These are phyloP conservation scores for Entomortierella beljakovae DNA, from an alignment of 192 early-diverging fungal species.

Conservation along the genomic window DNA sequence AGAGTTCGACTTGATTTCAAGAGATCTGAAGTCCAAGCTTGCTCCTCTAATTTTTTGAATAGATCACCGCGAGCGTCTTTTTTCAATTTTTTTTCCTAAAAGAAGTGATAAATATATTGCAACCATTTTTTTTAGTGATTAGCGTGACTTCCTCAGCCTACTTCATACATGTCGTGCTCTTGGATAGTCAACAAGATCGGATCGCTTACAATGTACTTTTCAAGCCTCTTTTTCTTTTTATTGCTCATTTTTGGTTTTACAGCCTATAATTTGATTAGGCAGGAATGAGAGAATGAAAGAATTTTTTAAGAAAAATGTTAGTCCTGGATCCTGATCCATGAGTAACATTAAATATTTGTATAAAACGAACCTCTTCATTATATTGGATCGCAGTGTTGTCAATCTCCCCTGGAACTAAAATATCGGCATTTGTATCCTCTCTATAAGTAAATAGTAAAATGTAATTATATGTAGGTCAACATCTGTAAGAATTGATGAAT, in stretches of 20 bases:
- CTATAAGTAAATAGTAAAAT: slow-evolving; percentile 3
- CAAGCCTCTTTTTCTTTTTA: slow-evolving; percentile 81
- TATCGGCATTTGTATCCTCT: slow-evolving; percentile 44
- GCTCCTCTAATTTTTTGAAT: slow-evolving; percentile 71
- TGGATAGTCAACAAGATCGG: too few relatives aligned
- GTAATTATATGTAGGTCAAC: too few relatives aligned
- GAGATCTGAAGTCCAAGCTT: slow-evolving; percentile 75
- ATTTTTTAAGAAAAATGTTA: neutral
- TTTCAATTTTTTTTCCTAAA: slow-evolving; percentile 81
- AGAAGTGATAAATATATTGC: neutral
- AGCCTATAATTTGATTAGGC: slow-evolving; percentile 21
- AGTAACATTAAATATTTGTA: neutral
- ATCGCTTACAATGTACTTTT: slow-evolving; percentile 79
- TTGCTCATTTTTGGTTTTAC: slow-evolving; percentile 64
- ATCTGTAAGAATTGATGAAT: too few relatives aligned
- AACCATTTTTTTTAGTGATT: too few relatives aligned
- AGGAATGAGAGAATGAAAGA: neutral
- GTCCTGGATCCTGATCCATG: neutral
- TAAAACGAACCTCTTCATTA: slow-evolving; percentile 24
- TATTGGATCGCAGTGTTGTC: slow-evolving; percentile 20
- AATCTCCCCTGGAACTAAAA: slow-evolving; percentile 34
- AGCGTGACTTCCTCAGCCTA: too few relatives aligned
- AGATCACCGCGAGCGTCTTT: slow-evolving; percentile 79
- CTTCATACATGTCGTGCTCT: too few relatives aligned
- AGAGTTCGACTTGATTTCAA: slow-evolving; percentile 78